phyloP scores from a whole-genome alignment of 768 basidiomycete genomes.

The Tulasnella sp. region DNA sequence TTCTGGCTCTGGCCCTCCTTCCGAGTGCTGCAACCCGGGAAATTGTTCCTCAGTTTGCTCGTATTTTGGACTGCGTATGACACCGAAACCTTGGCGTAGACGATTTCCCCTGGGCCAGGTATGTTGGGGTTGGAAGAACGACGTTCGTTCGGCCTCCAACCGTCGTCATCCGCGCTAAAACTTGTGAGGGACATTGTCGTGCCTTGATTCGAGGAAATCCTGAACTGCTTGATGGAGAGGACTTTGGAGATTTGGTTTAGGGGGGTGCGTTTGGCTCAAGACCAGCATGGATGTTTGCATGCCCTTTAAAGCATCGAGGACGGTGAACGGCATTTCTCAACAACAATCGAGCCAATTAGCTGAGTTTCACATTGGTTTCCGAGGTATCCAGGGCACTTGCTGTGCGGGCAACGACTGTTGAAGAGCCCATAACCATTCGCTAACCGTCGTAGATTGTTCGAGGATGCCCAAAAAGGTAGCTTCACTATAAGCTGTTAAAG shows the following conservation, averaged over 20 bases:
- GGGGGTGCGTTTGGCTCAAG: neutral
- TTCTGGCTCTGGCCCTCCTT: neutral
- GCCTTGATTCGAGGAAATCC: neutral
- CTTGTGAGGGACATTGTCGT: neutral
- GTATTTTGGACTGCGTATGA: neutral
- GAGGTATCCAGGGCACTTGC: neutral
- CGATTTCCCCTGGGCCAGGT: neutral
- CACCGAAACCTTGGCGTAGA: neutral
- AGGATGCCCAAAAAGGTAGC: no score
- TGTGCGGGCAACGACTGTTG: neutral
- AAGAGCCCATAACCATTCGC: neutral
- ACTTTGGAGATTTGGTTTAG: neutral
- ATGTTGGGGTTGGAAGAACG: neutral
- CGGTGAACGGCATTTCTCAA: neutral
- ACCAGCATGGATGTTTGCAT: no score
- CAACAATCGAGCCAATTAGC: neutral
- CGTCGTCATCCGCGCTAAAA: neutral
- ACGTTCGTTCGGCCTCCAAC: neutral
- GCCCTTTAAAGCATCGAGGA: no score
- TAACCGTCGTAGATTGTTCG: no score
- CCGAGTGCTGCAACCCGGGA: neutral
- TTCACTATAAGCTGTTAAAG: no score
- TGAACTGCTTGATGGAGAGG: neutral
- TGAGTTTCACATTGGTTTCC: neutral
- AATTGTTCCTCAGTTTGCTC: neutral